A percentile compares a stretch with the other conserved stretches of the same genome.
These are phyloP conservation scores for Ophiognomonia clavigignenti-juglandacearum DNA, from an alignment of 2,329 filamentous ascomycete species.

Conservation along the genomic window DNA sequence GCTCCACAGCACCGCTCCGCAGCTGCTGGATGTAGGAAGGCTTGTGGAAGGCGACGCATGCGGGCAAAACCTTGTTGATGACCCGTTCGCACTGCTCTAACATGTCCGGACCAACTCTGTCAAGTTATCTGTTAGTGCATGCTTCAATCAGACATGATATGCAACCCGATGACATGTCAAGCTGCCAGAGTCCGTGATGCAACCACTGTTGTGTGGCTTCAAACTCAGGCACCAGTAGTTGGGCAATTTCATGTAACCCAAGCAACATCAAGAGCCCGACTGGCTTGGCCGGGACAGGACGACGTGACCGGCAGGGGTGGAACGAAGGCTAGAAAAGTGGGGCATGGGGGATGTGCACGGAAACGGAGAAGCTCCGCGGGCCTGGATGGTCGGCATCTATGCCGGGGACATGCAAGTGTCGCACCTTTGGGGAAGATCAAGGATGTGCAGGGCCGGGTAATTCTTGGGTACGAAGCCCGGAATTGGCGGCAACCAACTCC, in stretches of 20 bases:
- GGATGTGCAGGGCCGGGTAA: conserved; percentile 2
- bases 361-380: conserved; percentile 8
- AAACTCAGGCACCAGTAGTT: neutral
- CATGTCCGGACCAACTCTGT: conserved; percentile 51
- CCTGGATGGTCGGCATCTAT: conserved; percentile 2
- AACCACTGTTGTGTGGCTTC: neutral
- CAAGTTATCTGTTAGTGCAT: conserved; percentile 2
- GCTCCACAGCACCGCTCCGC: conserved; percentile 50
- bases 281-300: neutral
- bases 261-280: neutral
- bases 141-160: too few relatives aligned
- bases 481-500: conserved; percentile 6
- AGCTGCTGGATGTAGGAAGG: conserved; percentile 57
- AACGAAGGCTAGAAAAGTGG: conserved; percentile 13
- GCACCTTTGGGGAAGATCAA: conserved; percentile 3
- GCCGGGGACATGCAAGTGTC: conserved; percentile 13
- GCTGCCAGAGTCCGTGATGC: neutral
- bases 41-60: conserved; percentile 60
- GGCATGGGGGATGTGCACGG: conserved; percentile 12
- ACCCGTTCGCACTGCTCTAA: conserved; percentile 56
- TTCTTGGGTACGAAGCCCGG: conserved; percentile 5
- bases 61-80: conserved; percentile 55
- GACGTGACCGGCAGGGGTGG: conserved; percentile 10
- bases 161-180: neutral
- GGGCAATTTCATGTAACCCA: too few relatives aligned